A percentile compares a stretch with the other conserved stretches of the same genome.
Evolutionary conservation across 75 land plant genomes (phyloP).

Genomic region (Cupressus sempervirens): DNA sequence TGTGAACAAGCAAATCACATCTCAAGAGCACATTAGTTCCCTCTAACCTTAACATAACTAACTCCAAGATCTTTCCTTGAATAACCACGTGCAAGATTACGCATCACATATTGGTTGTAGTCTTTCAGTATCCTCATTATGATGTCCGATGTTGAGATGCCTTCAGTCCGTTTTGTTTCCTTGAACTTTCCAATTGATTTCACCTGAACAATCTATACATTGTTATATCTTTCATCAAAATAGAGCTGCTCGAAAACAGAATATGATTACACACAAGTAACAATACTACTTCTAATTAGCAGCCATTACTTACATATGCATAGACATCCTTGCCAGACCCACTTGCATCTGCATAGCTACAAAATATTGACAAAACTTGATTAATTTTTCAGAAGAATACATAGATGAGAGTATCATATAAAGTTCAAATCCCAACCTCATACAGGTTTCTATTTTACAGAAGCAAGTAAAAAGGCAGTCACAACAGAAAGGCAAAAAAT

Average conservation of each 20-base stretch:
- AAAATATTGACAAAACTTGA: constrained; percentile 1
- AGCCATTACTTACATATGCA: constrained; percentile 66
- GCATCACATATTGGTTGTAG: constrained; percentile 86
- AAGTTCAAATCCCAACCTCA: background rate
- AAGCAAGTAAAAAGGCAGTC: no score
- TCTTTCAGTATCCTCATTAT: constrained; percentile 88
- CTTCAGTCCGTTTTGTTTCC: constrained; percentile 83
- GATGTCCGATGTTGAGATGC: constrained; percentile 87
- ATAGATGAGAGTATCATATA: background rate
- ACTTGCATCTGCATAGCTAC: constrained; percentile 80
- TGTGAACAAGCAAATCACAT: constrained; percentile 5
- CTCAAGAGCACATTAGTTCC: background rate
- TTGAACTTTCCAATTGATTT: constrained; percentile 72
- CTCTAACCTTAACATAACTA: constrained; percentile 80
- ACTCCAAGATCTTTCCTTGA: constrained; percentile 78
- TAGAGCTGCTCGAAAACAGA: background rate
- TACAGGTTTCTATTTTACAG: no score
- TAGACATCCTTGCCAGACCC: constrained; percentile 93
- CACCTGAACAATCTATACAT: constrained; percentile 17
- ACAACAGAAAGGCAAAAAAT: no score
- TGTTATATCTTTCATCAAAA: background rate
- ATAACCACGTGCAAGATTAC: constrained; percentile 84
- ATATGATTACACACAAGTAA: background rate
- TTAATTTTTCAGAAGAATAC: background rate
- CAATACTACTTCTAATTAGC: background rate